Conservation (phyloP, 257 asterid species). For the Rehmannia glutinosa region DNA sequence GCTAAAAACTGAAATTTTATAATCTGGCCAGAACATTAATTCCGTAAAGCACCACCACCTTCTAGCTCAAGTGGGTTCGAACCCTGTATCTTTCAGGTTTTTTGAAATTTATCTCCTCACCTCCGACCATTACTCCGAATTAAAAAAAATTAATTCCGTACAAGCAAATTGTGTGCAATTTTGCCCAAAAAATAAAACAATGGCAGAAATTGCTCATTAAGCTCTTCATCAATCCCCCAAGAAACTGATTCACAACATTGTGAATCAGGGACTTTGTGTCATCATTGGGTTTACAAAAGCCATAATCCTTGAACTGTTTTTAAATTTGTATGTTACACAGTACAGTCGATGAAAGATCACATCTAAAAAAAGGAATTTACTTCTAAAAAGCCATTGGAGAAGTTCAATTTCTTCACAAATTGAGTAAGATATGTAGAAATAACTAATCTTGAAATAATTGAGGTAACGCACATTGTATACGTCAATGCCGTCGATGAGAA, state of each 20-base stretch:
- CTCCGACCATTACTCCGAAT: too few relatives aligned
- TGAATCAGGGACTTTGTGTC: background rate
- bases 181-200: background rate
- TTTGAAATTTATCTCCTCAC: too few relatives aligned
- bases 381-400: too few relatives aligned
- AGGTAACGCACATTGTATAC: constrained; percentile 52
- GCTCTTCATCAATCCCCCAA: background rate
- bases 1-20: too few relatives aligned
- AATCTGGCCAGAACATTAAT: too few relatives aligned
- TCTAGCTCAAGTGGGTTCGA: too few relatives aligned
- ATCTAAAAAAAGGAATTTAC: background rate
- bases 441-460: background rate
- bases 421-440: background rate
- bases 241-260: background rate
- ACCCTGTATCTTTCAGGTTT: too few relatives aligned
- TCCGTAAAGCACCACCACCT: too few relatives aligned
- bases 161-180: too few relatives aligned
- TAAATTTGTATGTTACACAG: too few relatives aligned
- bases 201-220: background rate
- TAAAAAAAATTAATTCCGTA: too few relatives aligned
- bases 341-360: background rate
- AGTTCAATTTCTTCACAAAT: background rate
- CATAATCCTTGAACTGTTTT: too few relatives aligned
- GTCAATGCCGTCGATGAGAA: constrained; percentile 49
- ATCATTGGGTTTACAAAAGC: background rate